Conservation (phyloP, 2,329 filamentous ascomycete genomes). For the Fusarium palustre region DNA sequence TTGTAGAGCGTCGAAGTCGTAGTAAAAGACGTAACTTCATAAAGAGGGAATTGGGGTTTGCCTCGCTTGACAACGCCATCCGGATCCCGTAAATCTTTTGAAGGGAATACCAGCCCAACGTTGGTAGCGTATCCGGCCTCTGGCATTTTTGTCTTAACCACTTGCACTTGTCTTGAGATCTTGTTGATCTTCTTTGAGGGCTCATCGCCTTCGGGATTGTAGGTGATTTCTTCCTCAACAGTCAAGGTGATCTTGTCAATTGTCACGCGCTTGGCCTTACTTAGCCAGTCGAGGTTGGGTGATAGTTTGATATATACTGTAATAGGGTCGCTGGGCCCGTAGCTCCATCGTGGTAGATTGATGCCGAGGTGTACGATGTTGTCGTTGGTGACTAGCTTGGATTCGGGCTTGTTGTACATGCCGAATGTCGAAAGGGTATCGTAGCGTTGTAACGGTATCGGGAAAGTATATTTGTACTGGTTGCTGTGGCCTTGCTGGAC, state of each 20-base stretch:
- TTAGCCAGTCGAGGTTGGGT: constrained; percentile 91
- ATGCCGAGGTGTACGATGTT: constrained; percentile 93
- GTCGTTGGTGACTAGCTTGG: constrained; percentile 85
- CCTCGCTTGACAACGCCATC: constrained; percentile 89
- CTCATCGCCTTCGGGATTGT: constrained; percentile 96
- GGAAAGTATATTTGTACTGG: constrained; percentile 91
- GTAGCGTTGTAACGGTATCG: constrained; percentile 90
- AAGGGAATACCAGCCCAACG: constrained; percentile 88
- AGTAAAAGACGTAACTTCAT: constrained; percentile 90
- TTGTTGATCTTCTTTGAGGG: constrained; percentile 90
- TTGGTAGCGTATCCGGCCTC: constrained; percentile 95
- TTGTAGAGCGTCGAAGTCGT: constrained; percentile 96
- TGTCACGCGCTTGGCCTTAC: constrained; percentile 89
- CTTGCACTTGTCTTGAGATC: constrained; percentile 84
- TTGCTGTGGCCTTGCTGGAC: constrained; percentile 90
- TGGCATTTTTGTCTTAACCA: constrained; percentile 84
- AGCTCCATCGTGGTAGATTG: constrained; percentile 94
- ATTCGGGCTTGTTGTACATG: constrained; percentile 98
- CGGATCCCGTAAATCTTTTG: constrained; percentile 85
- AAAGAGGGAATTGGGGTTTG: constrained; percentile 88
- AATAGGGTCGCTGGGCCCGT: constrained; percentile 93
- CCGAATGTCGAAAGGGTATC: constrained; percentile 98
- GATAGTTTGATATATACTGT: constrained; percentile 95
- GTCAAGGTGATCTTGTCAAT: constrained; percentile 93
- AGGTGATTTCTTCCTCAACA: constrained; percentile 99